Percentiles rank a stretch among this genome's conserved stretches.
Conservation (phyloP, 768 basidiomycete species). For the Rhodocollybia butyracea region DNA sequence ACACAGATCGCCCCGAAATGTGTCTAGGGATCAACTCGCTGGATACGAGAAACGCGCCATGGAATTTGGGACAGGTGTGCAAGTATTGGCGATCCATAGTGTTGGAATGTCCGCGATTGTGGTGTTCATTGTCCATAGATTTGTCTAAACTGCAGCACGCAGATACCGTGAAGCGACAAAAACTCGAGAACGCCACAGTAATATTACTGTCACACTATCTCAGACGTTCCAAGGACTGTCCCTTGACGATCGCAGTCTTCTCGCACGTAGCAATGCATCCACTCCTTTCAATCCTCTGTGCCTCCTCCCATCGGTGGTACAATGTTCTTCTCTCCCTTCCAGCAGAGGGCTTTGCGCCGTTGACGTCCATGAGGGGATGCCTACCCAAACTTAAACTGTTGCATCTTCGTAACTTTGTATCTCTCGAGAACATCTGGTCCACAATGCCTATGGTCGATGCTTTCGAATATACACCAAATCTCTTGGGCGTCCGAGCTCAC, state of each 20-base stretch:
- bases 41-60: background rate
- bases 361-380: background rate
- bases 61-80: conserved; percentile 1
- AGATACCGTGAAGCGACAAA: background rate
- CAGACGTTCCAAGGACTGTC: conserved; percentile 1
- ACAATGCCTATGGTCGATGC: background rate
- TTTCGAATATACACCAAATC: background rate
- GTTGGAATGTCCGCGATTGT: background rate
- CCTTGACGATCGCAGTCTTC: background rate
- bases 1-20: background rate
- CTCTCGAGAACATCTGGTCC: background rate
- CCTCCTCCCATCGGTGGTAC: background rate
- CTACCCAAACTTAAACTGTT: background rate
- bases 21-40: background rate
- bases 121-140: conserved; percentile 4
- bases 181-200: background rate
- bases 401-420: background rate
- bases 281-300: background rate
- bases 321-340: background rate
- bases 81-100: conserved; percentile 1
- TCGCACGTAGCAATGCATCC: background rate
- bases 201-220: background rate
- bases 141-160: background rate
- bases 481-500: background rate
- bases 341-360: background rate